Base-by-base conservation (phyloP, 2,329 filamentous ascomycete genomes). In the Rutstroemia sydowiana region DNA sequence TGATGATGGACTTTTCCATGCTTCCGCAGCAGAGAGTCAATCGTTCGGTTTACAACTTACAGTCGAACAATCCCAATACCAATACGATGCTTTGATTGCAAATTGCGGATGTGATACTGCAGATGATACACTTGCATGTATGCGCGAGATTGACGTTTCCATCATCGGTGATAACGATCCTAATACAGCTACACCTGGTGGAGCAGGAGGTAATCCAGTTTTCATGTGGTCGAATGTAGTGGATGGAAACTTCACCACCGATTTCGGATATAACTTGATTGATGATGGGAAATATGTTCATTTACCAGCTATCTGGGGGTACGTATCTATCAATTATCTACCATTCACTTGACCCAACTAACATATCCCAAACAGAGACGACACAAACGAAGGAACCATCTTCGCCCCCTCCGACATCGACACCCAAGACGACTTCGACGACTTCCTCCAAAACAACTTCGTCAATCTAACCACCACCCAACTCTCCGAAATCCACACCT, bases 361-460 rank as follows among this genome's bases (percentile, higher is more conserved):
- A 48, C 31, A 3, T 16, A 10, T 18, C 9, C 6, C 6, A 20
- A 21, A 9, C 20, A 61, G 79, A 47, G 75, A 79, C 57, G 77
- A 77, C 64, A 81, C 78, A 3, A 81, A 88, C 64, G 84, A 83
- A 66, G 84, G 84, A 32, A 84, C 82, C 0, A 66, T 75, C 4
- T 86, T 85, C 62, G 74, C 76, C 0, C 79, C 73, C 3, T 66
- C 63, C 2, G 66, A 77, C 28, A 76, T 76, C 59, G 71, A 82
- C 60, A 26, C 23, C 23, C 23, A 26, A 26, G 23, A 26, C 1
- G 66, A 77, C 28, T 76, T 76, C 59, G 71, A 82, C 60, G 66
- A 63, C 2, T 86, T 83, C 61, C 65, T 87, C 3, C 70, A 73
- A 42, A 66, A 75, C 51, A 77, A 86, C 56, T 85, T 79, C 56